Evolutionary conservation across 495 filamentous ascomycete species (phyloP).

Genomic region (Cetradonia linearis): DNA sequence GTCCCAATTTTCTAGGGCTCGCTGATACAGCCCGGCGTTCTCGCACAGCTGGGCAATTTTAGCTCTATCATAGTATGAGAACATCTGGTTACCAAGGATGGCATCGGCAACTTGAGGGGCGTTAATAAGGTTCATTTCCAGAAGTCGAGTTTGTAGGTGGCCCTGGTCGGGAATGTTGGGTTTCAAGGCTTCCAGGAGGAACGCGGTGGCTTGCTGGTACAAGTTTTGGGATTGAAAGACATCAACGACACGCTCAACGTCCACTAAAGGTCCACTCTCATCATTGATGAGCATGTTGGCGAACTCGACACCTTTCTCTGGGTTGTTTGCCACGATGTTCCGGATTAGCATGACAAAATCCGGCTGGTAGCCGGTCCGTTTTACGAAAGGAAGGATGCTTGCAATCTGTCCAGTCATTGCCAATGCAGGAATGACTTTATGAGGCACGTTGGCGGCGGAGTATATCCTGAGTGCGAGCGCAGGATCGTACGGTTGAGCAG

Average conservation of each 20-base stretch:
- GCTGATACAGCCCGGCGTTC: conserved; percentile 73
- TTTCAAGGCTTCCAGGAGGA: conserved; percentile 88
- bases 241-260: conserved; percentile 90
- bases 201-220: conserved; percentile 94
- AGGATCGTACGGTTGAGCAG: conserved; percentile 80
- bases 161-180: conserved; percentile 91
- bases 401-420: conserved; percentile 96
- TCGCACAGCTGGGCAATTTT: conserved; percentile 86
- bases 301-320: conserved; percentile 92
- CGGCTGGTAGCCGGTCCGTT: conserved; percentile 72
- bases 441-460: conserved; percentile 70
- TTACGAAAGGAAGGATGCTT: conserved; percentile 83
- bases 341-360: conserved; percentile 86
- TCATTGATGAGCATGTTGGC: conserved; percentile 78
- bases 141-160: conserved; percentile 79
- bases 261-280: conserved; percentile 73
- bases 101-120: conserved; percentile 96
- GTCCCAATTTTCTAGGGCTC: conserved; percentile 89
- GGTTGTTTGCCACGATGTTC: conserved; percentile 84
- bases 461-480: conserved; percentile 79
- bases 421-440: conserved; percentile 89
- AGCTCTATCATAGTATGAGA: conserved; percentile 85
- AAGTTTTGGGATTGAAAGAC: conserved; percentile 96
- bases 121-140: conserved; percentile 97
- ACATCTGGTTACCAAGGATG: conserved; percentile 95